Evolutionary conservation across 1,284 basidiomycete species (phyloP).

Genomic region (Thelephora terrestris): DNA sequence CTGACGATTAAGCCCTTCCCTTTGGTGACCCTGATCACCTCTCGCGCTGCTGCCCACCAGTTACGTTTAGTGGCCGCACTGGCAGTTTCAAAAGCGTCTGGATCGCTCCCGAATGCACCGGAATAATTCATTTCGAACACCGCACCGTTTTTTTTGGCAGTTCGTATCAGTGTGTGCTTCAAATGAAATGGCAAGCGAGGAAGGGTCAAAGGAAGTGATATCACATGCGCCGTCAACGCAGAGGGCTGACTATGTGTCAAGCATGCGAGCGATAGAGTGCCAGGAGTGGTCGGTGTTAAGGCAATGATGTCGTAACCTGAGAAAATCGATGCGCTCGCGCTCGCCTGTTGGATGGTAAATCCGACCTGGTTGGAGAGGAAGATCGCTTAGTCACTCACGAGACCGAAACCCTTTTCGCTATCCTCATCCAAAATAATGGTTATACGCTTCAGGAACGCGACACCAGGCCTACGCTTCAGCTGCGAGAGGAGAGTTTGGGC

Average conservation of each 20-base stretch:
- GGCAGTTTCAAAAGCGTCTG: conserved; percentile 43
- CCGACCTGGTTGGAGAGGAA: background rate
- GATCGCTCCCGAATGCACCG: conserved; percentile 56
- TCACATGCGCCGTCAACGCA: conserved; percentile 71
- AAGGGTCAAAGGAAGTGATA: conserved; percentile 70
- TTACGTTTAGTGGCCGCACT: conserved; percentile 55
- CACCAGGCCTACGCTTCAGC: conserved; percentile 42
- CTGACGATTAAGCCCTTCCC: conserved; percentile 65
- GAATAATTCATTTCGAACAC: conserved; percentile 77
- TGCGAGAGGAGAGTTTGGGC: conserved; percentile 43
- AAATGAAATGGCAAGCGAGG: conserved; percentile 73
- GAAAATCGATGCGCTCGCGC: conserved; percentile 44
- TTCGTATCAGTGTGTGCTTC: conserved; percentile 73
- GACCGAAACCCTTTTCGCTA: conserved; percentile 72
- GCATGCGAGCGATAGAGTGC: conserved; percentile 69
- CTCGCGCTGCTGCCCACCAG: conserved; percentile 74
- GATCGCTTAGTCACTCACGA: conserved; percentile 33
- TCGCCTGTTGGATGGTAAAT: conserved; percentile 35
- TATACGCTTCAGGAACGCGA: conserved; percentile 57
- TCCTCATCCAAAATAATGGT: conserved; percentile 67
- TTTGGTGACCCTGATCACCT: conserved; percentile 66
- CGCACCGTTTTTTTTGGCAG: conserved; percentile 74
- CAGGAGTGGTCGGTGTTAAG: conserved; percentile 59
- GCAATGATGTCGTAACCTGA: conserved; percentile 68
- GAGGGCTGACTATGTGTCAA: conserved; percentile 75